Base-by-base conservation (phyloP, 2,329 filamentous ascomycete genomes). In the Acephala macrosclerotiorum region DNA sequence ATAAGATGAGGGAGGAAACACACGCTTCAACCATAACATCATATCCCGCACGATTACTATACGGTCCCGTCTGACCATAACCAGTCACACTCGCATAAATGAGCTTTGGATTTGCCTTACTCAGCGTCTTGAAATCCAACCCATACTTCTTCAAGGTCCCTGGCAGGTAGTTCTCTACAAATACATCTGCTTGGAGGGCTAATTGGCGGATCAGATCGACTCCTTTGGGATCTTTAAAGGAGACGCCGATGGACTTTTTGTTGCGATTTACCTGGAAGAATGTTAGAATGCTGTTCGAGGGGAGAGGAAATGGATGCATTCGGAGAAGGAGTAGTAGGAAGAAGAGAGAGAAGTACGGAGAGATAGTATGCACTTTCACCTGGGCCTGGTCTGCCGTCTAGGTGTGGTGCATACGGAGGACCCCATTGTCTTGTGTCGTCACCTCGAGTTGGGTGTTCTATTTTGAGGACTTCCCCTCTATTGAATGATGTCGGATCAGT, bases 371-470 rank as follows among this genome's bases (percentile, higher is more conserved):
- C 95, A 68, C 93, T 95, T 78, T 98, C 95, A 22, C 95, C 95
- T 0, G 92, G 91, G 0, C 92, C 91, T 73, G 80, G 73, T 20
- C 86, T 83, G 6, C 82, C 86, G 29, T 87, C 77, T 68, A 84
- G 87, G 77, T 96, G 94, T 51, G 86, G 82, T 14, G 95, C 95
- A 77, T 95, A 97, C 0, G 95, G 95, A 29, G 95, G 95, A 0
- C 95, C 95, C 95, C 95, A 98, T 61, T 94, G 94, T 74, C 95
- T 84, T 11, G 95, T 98, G 75, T 98, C 95, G 76, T 98, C 95
- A 56, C 92, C 94, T 62, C 94, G 86, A 8, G 88, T 88, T 4
- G 94, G 95, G 78, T 98, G 95, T 79, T 98, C 95, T 67, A 97
- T 88, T 79, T 98, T 98, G 79, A 98, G 96, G 40, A 98, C 89